Base-by-base conservation (phyloP, 169 alveolate genomes). In the Besnoitia besnoiti region DNA sequence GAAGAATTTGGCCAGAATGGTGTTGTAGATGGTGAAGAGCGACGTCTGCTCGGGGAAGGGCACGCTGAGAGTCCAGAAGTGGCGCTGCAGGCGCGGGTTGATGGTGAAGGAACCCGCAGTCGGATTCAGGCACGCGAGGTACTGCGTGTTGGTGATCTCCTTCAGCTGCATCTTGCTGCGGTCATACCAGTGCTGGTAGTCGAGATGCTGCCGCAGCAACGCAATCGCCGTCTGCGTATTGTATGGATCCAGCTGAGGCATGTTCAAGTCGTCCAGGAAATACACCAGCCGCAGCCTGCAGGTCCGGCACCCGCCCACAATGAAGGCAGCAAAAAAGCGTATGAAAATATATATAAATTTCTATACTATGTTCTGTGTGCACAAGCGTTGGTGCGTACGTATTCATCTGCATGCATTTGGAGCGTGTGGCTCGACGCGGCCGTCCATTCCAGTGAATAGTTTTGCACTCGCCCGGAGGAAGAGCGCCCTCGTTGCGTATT, bases 221-320 rank as follows among this genome's bases (percentile, higher is more conserved):
- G 97, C 99, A 40, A 98, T 98, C 44, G 99, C 98, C 85, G 97
- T 96, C 96, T 98, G 99, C 49, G 99, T 98, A 96, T 98, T 97
- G 93, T 98, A 98, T 82, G 98, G 98, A 95, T 98, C 99, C 90
- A 98, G 96, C 92, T 97, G 97, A 37, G 99, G 99, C 99, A 98
- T 98, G 96, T 98, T 98, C 75, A 98, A 95, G 93, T 98, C 99
- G 95, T 98, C 99, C 89, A 98, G 97, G 96, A 98, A 98, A 94
- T 97, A 98, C 91, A 98, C 98, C 94, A 98, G 92, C 94, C 96
- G 97, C 89, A 97, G 97, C 95, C 98, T 98, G 59, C 85, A 37
- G 30, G 12, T 1, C 49, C n/a, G n/a, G n/a, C n/a, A n/a, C n/a
- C n/a, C n/a, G n/a, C n/a, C n/a, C n/a, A n/a, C n/a, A n/a, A n/a